phyloP scores from a whole-genome alignment of 1,284 basidiomycete species.

The Ganoderma meredithae region DNA sequence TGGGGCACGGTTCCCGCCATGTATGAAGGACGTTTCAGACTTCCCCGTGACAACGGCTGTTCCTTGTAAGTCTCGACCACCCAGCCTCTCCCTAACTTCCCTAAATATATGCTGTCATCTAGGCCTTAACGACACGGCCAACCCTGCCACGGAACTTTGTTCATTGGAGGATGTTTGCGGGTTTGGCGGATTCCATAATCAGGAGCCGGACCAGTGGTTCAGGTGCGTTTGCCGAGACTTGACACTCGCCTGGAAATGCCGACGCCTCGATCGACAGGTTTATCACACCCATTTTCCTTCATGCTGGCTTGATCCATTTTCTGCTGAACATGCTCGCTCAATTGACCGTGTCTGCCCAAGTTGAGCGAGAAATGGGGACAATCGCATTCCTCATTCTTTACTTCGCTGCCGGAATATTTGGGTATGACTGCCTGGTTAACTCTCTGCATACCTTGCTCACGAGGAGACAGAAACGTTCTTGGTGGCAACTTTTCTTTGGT shows the following conservation, averaged over 20 bases:
- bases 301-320: constrained; percentile 92
- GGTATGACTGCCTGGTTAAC: constrained; percentile 52
- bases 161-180: constrained; percentile 87
- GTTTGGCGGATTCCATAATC: constrained; percentile 81
- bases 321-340: constrained; percentile 92
- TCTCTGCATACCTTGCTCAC: neutral
- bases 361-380: constrained; percentile 89
- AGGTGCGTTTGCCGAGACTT: constrained; percentile 54
- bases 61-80: constrained; percentile 59
- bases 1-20: constrained; percentile 92
- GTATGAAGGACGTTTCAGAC: constrained; percentile 79
- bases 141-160: constrained; percentile 75
- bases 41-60: constrained; percentile 68
- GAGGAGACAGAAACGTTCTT: constrained; percentile 70
- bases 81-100: neutral
- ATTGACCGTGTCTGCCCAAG: constrained; percentile 80
- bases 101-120: neutral
- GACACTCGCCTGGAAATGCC: neutral
- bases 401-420: constrained; percentile 91
- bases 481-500: constrained; percentile 93
- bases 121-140: constrained; percentile 82
- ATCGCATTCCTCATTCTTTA: constrained; percentile 84
- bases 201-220: constrained; percentile 86
- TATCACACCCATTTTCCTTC: constrained; percentile 88
- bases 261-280: constrained; percentile 57